Evolutionary conservation across 2,329 filamentous ascomycete genomes (phyloP).

Genomic region (Phoma herbarum): DNA sequence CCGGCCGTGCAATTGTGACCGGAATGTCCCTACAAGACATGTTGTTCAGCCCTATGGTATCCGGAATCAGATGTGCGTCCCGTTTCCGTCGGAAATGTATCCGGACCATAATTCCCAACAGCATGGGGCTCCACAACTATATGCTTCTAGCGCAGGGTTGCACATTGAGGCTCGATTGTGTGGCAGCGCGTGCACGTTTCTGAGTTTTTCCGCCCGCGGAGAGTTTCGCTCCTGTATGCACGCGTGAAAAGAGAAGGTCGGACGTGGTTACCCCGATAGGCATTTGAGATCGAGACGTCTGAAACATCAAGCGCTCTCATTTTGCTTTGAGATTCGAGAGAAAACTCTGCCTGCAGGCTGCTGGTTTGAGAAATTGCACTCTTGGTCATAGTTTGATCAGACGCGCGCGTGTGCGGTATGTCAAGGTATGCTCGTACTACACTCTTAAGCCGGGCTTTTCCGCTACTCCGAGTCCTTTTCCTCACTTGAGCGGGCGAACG

Average conservation of each 20-base stretch:
- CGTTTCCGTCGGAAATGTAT: constrained; percentile 18
- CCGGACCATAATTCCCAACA: constrained; percentile 11
- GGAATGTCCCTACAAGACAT: neutral
- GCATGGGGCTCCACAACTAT: constrained; percentile 9
- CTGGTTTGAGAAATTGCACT: neutral
- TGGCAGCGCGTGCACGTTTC: constrained; percentile 5
- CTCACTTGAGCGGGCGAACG: neutral
- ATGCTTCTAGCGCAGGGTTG: constrained; percentile 4
- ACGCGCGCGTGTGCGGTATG: constrained; percentile 9
- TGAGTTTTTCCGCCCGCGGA: constrained; percentile 13
- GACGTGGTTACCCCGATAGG: neutral
- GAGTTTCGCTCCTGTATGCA: constrained; percentile 4
- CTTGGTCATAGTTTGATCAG: constrained; percentile 2
- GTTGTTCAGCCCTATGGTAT: neutral
- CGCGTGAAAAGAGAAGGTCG: constrained; percentile 10
- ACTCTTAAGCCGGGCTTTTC: constrained; percentile 14
- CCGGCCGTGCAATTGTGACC: neutral
- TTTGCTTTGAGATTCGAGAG: neutral
- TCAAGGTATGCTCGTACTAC: neutral
- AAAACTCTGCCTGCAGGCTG: constrained; percentile 14
- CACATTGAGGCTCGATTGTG: constrained; percentile 9
- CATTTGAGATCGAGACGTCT: constrained; percentile 7
- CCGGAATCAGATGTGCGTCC: constrained; percentile 3
- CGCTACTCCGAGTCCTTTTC: constrained; percentile 10
- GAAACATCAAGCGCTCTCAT: neutral